These are phyloP conservation scores for Zygotorulaspora danielsina DNA, from an alignment of 805 yeast genomes.

Conservation along the genomic window DNA sequence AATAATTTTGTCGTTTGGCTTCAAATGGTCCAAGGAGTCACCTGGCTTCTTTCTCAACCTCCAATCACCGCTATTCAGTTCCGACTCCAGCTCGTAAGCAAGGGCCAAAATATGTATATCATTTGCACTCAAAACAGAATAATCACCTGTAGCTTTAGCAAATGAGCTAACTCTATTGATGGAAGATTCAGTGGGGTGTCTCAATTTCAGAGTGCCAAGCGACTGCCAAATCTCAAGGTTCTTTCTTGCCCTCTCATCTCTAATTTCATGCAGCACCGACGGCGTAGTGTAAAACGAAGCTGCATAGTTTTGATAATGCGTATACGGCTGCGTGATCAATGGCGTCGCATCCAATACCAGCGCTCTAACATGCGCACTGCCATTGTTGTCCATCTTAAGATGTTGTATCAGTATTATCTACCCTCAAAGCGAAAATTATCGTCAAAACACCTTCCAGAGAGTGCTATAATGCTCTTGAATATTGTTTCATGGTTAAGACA, in stretches of 20 bases:
- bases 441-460: too few relatives aligned
- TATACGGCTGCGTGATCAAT: conserved; percentile 75
- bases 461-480: too few relatives aligned
- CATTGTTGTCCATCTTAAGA: conserved; percentile 6
- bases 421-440: too few relatives aligned
- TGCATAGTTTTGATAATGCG: conserved; percentile 68
- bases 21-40: conserved; percentile 38
- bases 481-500: too few relatives aligned
- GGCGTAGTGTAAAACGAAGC: conserved; percentile 81
- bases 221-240: conserved; percentile 74
- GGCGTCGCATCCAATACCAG: conserved; percentile 95
- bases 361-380: conserved; percentile 42
- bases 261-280: conserved; percentile 80
- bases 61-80: conserved; percentile 63
- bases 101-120: conserved; percentile 92
- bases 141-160: conserved; percentile 89
- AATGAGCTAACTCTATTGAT: conserved; percentile 67
- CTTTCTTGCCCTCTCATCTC: conserved; percentile 77
- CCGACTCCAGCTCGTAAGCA: conserved; percentile 80
- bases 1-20: conserved; percentile 13
- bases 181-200: conserved; percentile 70
- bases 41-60: conserved; percentile 73
- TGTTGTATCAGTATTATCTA: too few relatives aligned
- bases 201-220: conserved; percentile 51
- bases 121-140: conserved; percentile 76